Evolutionary conservation across 495 filamentous ascomycete species (phyloP).

Genomic region (Neurospora intermedia): DNA sequence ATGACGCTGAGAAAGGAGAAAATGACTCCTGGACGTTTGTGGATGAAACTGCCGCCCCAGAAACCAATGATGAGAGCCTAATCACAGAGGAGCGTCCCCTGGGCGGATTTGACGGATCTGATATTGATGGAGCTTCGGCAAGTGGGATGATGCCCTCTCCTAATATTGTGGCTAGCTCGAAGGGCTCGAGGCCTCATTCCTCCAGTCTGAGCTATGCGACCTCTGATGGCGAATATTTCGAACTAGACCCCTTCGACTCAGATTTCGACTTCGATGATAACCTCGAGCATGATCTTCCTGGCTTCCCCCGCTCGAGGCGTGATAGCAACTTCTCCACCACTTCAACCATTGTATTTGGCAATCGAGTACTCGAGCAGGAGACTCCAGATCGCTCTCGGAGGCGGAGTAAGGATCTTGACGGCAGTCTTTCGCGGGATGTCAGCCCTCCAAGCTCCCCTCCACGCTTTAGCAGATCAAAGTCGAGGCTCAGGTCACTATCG

Average conservation of each 20-base stretch:
- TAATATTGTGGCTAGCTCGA: neutral
- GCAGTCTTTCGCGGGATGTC: conserved; percentile 21
- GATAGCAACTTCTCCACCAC: conserved; percentile 28
- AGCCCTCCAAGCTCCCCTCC: conserved; percentile 36
- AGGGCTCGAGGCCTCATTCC: neutral
- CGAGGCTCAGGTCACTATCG: conserved; percentile 28
- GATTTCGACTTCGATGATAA: conserved; percentile 12
- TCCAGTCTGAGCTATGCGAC: neutral
- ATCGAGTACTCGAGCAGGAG: conserved; percentile 8
- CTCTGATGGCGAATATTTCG: neutral
- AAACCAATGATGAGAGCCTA: neutral
- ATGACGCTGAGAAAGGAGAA: neutral
- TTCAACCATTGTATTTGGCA: conserved; percentile 29
- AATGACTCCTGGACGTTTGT: neutral
- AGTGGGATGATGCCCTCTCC: neutral
- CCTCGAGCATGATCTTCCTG: conserved; percentile 12
- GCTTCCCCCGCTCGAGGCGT: conserved; percentile 12
- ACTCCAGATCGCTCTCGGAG: conserved; percentile 28
- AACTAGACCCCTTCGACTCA: conserved; percentile 1
- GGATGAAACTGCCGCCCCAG: neutral
- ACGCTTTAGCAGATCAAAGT: conserved; percentile 13
- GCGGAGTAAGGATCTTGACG: conserved; percentile 12
- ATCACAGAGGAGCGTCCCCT: neutral
- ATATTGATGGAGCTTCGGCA: neutral
- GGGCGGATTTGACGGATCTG: neutral